Base-by-base conservation (phyloP, 495 filamentous ascomycete genomes). In the Clohesyomyces aquaticus region DNA sequence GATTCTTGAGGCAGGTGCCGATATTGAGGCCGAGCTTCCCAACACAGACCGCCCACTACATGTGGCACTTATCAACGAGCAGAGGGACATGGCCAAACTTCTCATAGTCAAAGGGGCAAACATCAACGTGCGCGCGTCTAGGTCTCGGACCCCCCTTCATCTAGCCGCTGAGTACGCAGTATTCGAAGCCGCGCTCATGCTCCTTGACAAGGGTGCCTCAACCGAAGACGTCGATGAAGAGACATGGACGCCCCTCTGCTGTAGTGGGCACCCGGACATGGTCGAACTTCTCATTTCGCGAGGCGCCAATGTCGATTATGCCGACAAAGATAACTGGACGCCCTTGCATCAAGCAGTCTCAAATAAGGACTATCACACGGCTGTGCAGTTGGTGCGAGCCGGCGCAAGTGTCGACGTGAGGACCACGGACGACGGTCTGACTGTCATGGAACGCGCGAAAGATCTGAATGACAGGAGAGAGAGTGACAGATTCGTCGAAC, bases 181-280 rank as follows among this genome's bases (percentile, higher is more conserved):
- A 14, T 1, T 48, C 1, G 3, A 19, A 10, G 23, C 49, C 16
- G 55, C 55, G 11, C 11, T 29, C 12, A 14, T 43, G 3, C 55
- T 65, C 8, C 27, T 59, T 8, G 38, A 46, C 16, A 35, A 23
- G 11, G 55, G 50, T 32, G 19, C 22, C 10, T 43, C 47, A 21
- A 38, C 32, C 4, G 55, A 65, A 26, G 53, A 28, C 32, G 12
- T 48, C 14, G 62, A 65, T n/a, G 55, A 65, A 26, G 47, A 59
- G n/a, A 52, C 55, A 1, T 65, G 62, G 62, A 65, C 62, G 11
- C 55, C 62, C 4, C 32, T 65, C 18, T 65, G 62, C 47, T 65
- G 62, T 48, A 53, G 49, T 45, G 55, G 26, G 16, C 9, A 21
- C 18, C 6, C 38, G 3, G 51, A 32, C 1, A 25, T 65, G 0